A percentile compares a stretch with the other conserved stretches of the same genome.
phyloP scores from a whole-genome alignment of 164 flowering plant species.

The Stephania yunnanensis region DNA sequence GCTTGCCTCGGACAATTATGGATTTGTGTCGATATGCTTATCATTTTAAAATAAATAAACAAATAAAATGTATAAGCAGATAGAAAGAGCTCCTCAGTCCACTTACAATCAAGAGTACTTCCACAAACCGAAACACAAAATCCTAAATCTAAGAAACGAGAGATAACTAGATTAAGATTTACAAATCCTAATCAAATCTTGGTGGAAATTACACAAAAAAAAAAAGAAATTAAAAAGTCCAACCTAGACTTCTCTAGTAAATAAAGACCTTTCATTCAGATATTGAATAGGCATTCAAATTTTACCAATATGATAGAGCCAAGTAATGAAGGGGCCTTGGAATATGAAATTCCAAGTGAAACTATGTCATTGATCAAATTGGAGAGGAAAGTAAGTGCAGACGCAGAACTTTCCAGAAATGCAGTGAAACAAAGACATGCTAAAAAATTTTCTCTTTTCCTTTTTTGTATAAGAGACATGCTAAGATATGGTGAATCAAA shows the following conservation, averaged over 20 bases:
- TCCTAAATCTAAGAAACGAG: not conserved
- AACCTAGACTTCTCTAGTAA: not conserved
- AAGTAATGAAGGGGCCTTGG: not conserved
- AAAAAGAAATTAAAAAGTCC: not conserved
- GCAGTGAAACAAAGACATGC: too few relatives aligned
- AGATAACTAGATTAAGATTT: not conserved
- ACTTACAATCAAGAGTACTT: not conserved
- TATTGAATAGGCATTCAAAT: not conserved
- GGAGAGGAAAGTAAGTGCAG: not conserved
- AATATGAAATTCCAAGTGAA: not conserved
- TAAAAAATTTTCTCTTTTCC: too few relatives aligned
- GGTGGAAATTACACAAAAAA: not conserved
- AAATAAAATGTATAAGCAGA: too few relatives aligned
- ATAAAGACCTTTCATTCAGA: not conserved
- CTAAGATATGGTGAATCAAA: too few relatives aligned
- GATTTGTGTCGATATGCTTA: not conserved
- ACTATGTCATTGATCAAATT: not conserved
- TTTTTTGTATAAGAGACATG: too few relatives aligned
- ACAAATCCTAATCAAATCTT: not conserved
- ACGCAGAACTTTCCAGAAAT: too few relatives aligned
- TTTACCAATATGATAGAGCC: not conserved
- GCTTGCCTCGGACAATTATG: not conserved
- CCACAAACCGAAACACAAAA: not conserved
- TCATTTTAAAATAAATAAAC: not conserved
- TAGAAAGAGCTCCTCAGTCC: not conserved